These are phyloP conservation scores for Paecilomyces variotii DNA, from an alignment of 2,329 filamentous ascomycete genomes.

Conservation along the genomic window DNA sequence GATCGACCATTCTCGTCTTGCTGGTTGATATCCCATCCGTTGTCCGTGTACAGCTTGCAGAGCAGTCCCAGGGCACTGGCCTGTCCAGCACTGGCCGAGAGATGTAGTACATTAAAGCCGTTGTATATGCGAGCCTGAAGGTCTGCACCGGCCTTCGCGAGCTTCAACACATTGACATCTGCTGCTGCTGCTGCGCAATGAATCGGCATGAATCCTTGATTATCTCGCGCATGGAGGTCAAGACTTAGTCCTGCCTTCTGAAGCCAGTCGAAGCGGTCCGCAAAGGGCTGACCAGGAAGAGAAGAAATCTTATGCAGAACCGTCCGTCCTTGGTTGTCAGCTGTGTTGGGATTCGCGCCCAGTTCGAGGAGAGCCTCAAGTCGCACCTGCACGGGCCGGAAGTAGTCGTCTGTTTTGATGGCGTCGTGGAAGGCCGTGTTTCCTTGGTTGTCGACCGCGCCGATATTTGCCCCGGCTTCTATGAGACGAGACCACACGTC, in stretches of 20 bases:
- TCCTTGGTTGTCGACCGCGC: no score
- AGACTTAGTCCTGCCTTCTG: background rate
- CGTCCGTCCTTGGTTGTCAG: no score
- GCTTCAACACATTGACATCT: slow-evolving; percentile 1
- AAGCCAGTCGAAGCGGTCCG: background rate
- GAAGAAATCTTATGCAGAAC: no score
- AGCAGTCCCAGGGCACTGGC: background rate
- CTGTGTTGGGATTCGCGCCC: no score
- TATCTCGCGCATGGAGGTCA: background rate
- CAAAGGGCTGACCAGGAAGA: background rate
- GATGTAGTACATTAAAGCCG: background rate
- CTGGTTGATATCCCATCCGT: slow-evolving; percentile 1
- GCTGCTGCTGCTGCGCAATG: background rate
- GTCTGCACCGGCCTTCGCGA: background rate
- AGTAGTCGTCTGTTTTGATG: no score
- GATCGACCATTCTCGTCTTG: background rate
- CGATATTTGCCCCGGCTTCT: no score
- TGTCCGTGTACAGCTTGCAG: background rate
- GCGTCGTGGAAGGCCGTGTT: no score
- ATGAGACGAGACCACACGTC: no score
- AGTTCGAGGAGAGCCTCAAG: no score
- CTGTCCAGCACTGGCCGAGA: background rate
- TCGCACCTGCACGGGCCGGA: no score
- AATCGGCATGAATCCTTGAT: background rate
- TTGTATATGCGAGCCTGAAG: background rate